Percentiles rank a stretch among this genome's conserved stretches.
Evolutionary conservation across 129 eudicot species (phyloP).

Genomic region (Chrysanthemum seticuspe): DNA sequence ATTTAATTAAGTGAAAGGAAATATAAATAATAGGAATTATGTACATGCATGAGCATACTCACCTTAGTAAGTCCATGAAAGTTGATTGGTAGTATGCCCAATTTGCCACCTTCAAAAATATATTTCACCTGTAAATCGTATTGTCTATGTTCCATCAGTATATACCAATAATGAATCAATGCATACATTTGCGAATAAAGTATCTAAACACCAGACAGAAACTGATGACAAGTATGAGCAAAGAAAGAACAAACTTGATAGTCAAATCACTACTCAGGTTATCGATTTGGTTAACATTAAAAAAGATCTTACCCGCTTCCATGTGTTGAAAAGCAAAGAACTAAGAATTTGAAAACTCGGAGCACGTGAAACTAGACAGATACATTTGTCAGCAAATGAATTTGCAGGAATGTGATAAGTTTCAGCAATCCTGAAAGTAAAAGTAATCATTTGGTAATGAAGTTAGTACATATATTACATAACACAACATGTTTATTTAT

Average conservation of each 20-base stretch:
- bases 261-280: not conserved
- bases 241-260: not conserved
- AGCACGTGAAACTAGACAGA: constrained; percentile 89
- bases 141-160: not conserved
- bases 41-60: too few species aligned
- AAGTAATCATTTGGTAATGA: too few species aligned
- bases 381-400: constrained; percentile 95
- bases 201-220: not conserved
- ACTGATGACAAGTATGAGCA: not conserved
- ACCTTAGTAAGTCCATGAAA: too few species aligned
- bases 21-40: too few species aligned
- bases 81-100: not conserved
- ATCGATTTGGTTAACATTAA: not conserved
- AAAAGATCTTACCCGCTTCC: constrained; percentile 66
- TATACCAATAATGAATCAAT: not conserved
- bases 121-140: not conserved
- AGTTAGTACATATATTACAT: too few species aligned
- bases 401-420: constrained; percentile 81
- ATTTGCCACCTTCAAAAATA: not conserved
- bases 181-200: not conserved
- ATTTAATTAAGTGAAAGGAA: too few species aligned
- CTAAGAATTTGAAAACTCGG: constrained; percentile 80
- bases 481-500: too few species aligned
- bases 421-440: constrained; percentile 42
- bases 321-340: constrained; percentile 70